Evolutionary conservation across 2,329 filamentous ascomycete genomes (phyloP).

Genomic region (Colletotrichum aenigma): DNA sequence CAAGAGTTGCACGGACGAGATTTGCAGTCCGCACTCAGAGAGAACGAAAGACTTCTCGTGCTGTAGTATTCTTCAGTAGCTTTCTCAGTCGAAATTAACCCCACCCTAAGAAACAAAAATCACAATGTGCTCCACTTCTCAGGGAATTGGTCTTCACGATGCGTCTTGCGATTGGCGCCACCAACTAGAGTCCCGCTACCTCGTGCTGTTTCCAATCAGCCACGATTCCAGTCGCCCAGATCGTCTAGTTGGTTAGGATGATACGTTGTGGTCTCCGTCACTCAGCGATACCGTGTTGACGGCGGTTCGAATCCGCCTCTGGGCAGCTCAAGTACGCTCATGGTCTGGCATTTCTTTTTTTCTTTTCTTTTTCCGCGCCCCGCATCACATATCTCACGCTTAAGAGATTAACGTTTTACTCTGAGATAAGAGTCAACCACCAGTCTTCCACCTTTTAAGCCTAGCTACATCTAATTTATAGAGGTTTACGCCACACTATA

Average conservation of each 20-base stretch:
- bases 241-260: conserved; percentile 11
- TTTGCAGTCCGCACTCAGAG: background rate
- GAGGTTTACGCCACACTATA: no score
- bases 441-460: background rate
- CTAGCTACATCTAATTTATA: no score
- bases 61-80: background rate
- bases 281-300: conserved; percentile 2
- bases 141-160: background rate
- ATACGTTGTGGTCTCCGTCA: conserved; percentile 5
- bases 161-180: background rate
- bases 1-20: background rate
- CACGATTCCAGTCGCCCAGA: background rate
- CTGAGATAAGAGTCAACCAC: background rate
- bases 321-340: background rate
- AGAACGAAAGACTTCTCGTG: background rate
- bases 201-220: background rate
- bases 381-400: background rate
- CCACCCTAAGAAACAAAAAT: background rate
- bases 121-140: background rate
- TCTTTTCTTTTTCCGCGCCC: background rate
- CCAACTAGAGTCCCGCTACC: background rate
- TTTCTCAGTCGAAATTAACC: background rate
- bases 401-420: background rate
- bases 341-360: background rate
- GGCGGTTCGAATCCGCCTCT: conserved; percentile 10